These are phyloP conservation scores for Alternaria alternata DNA, from an alignment of 2,329 filamentous ascomycete genomes.

Conservation along the genomic window DNA sequence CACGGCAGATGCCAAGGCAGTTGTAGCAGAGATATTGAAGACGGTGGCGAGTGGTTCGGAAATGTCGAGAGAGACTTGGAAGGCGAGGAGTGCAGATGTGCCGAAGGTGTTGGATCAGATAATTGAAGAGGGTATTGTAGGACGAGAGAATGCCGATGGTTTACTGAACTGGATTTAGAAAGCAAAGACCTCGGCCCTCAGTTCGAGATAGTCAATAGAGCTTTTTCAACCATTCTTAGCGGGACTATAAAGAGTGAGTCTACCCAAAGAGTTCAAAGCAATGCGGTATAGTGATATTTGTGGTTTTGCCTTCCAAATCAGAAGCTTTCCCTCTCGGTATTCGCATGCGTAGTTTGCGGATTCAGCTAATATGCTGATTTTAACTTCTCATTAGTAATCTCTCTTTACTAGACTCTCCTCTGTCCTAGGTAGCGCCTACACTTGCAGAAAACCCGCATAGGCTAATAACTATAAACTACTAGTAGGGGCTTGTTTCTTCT, in stretches of 20 bases:
- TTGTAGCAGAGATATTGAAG: slow-evolving; percentile 57
- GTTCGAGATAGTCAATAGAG: not conserved
- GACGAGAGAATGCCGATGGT: slow-evolving; percentile 34
- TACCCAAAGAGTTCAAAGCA: too few species aligned
- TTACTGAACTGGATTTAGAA: slow-evolving; percentile 14
- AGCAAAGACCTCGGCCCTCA: not conserved
- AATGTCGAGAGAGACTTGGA: slow-evolving; percentile 52
- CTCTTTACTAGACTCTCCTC: slow-evolving; percentile 18
- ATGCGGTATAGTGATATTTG: too few species aligned
- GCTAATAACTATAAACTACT: too few species aligned
- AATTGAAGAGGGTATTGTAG: slow-evolving; percentile 62
- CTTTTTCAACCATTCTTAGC: too few species aligned
- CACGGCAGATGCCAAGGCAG: slow-evolving; percentile 59
- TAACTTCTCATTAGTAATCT: slow-evolving; percentile 35
- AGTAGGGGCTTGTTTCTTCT: slow-evolving; percentile 20
- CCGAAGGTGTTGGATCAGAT: slow-evolving; percentile 59
- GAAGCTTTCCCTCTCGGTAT: too few species aligned
- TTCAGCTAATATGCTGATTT: slow-evolving; percentile 11
- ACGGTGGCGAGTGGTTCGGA: slow-evolving; percentile 46
- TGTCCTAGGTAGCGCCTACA: not conserved
- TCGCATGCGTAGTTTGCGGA: too few species aligned
- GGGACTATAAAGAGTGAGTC: too few species aligned
- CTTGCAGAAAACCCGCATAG: too few species aligned
- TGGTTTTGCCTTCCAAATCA: too few species aligned
- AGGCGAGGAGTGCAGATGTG: slow-evolving; percentile 51